phyloP scores from a whole-genome alignment of 1,284 basidiomycete species.

The Bondarzewia mesenterica region DNA sequence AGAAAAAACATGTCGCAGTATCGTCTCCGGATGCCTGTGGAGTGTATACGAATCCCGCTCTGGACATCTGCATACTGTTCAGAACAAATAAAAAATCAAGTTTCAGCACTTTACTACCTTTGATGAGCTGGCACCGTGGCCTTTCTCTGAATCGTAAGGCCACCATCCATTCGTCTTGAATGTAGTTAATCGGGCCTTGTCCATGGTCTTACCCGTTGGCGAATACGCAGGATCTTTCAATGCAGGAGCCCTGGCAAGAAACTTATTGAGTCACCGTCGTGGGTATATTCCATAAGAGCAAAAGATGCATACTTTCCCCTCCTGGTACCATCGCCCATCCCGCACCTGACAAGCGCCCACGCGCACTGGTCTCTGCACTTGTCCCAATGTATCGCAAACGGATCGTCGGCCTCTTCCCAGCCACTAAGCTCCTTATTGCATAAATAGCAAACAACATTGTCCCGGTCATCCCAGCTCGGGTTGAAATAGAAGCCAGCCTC shows the following conservation, averaged over 20 bases:
- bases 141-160: constrained; percentile 60
- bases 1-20: constrained; percentile 72
- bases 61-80: constrained; percentile 54
- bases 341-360: constrained; percentile 75
- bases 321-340: constrained; percentile 46
- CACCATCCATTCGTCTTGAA: constrained; percentile 54
- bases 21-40: constrained; percentile 61
- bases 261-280: background rate
- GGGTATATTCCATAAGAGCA: background rate
- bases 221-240: constrained; percentile 50
- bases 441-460: constrained; percentile 69
- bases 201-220: constrained; percentile 60
- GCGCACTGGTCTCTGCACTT: constrained; percentile 57
- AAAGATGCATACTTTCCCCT: constrained; percentile 41
- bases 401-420: constrained; percentile 78
- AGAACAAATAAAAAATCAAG: background rate
- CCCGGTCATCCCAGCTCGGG: constrained; percentile 51
- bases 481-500: constrained; percentile 79
- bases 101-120: constrained; percentile 53
- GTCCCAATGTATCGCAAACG: constrained; percentile 66
- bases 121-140: constrained; percentile 61
- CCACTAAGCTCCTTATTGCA: constrained; percentile 71
- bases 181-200: constrained; percentile 61
- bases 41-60: constrained; percentile 74
- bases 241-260: constrained; percentile 33